These are phyloP conservation scores for Tolypocladium pustulatum DNA, from an alignment of 2,329 filamentous ascomycete species.

Conservation along the genomic window DNA sequence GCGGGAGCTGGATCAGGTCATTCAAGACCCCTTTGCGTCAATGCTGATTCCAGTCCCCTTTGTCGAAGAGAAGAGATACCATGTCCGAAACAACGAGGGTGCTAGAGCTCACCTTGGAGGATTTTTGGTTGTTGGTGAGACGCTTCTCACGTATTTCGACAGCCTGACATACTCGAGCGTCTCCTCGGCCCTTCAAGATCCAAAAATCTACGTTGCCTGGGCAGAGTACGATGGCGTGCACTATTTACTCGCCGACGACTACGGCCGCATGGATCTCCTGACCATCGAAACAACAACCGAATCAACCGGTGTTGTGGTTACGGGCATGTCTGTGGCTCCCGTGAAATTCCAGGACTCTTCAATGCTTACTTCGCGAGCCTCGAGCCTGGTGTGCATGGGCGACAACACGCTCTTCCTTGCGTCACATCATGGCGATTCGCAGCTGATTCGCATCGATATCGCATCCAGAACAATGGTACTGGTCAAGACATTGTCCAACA, in stretches of 20 bases:
- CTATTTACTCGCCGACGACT: conserved; percentile 88
- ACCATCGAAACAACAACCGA: conserved; percentile 62
- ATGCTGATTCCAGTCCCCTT: conserved; percentile 54
- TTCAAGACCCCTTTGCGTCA: conserved; percentile 44
- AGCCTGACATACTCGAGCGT: conserved; percentile 60
- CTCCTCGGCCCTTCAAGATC: conserved; percentile 54
- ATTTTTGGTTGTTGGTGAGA: conserved; percentile 67
- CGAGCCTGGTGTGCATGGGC: conserved; percentile 67
- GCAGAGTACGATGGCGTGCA: conserved; percentile 69
- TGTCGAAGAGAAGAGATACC: conserved; percentile 48
- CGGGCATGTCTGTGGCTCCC: conserved; percentile 56
- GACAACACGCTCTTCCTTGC: conserved; percentile 70
- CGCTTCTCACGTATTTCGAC: conserved; percentile 75
- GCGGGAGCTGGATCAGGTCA: conserved; percentile 41
- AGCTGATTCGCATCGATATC: conserved; percentile 55
- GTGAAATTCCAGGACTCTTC: conserved; percentile 17
- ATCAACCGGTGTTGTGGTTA: conserved; percentile 55
- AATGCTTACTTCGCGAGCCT: conserved; percentile 58
- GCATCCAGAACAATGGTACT: conserved; percentile 42
- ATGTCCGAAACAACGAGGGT: conserved; percentile 42
- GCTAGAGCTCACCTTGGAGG: conserved; percentile 55
- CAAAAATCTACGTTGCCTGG: conserved; percentile 89
- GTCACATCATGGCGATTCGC: conserved; percentile 87
- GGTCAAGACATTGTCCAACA: conserved; percentile 62
- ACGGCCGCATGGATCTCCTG: conserved; percentile 75